A percentile compares a stretch with the other conserved stretches of the same genome.
These are phyloP conservation scores for Acorus gramineus DNA, from an alignment of 106 monocot genomes.

Conservation along the genomic window DNA sequence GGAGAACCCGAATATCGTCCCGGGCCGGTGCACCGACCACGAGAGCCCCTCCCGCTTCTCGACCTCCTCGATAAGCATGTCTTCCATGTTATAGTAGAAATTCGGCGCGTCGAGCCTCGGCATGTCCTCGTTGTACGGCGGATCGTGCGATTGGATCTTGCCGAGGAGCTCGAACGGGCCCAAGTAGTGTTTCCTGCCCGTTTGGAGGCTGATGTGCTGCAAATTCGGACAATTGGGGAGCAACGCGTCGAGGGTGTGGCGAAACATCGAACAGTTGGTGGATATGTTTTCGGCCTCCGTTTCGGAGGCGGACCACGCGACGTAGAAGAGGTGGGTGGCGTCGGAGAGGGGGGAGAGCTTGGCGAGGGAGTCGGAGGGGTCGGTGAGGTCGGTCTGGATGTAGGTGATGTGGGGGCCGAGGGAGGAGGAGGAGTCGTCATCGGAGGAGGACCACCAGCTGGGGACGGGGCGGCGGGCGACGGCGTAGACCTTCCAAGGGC, in stretches of 20 bases:
- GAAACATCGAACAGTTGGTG: constrained; percentile 65
- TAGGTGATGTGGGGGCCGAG: constrained; percentile 21
- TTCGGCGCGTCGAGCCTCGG: constrained; percentile 35
- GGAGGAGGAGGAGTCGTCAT: background rate
- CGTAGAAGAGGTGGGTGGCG: constrained; percentile 82
- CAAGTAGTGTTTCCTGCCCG: constrained; percentile 75
- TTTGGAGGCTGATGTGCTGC: constrained; percentile 67
- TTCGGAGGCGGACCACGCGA: constrained; percentile 26
- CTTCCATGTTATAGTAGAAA: constrained; percentile 50
- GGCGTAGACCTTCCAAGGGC: constrained; percentile 76
- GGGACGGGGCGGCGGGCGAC: constrained; percentile 48
- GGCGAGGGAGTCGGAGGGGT: constrained; percentile 31
- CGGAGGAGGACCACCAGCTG: constrained; percentile 14
- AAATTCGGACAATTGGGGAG: constrained; percentile 43
- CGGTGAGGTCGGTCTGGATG: constrained; percentile 42
- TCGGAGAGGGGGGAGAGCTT: constrained; percentile 72
- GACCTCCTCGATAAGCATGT: constrained; percentile 34
- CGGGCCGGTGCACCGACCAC: constrained; percentile 58
- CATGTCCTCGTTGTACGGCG: constrained; percentile 43
- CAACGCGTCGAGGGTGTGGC: constrained; percentile 56
- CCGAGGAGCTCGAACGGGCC: constrained; percentile 33
- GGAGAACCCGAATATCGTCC: constrained; percentile 31
- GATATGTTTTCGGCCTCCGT: constrained; percentile 48
- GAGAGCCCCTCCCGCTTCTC: constrained; percentile 22
- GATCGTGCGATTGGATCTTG: constrained; percentile 12